phyloP scores from a whole-genome alignment of 257 asterid species.

The Salvia miltiorrhiza region DNA sequence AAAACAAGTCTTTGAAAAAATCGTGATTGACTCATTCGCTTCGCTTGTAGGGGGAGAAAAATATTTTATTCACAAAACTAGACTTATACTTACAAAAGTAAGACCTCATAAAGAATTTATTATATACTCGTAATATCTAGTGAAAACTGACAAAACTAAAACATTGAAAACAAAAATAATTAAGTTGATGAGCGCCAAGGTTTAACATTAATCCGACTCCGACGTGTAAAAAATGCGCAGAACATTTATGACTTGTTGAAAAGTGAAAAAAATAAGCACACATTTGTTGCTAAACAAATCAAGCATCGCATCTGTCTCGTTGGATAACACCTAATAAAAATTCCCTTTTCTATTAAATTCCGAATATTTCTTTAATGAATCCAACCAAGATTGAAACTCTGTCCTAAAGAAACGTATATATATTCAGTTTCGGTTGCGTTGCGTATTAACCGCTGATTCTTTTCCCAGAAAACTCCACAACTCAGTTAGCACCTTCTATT shows the following conservation, averaged over 20 bases:
- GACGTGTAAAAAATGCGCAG: too few species aligned
- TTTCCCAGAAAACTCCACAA: not conserved
- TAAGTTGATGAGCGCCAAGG: too few species aligned
- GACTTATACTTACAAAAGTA: too few species aligned
- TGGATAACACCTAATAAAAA: constrained; percentile 1
- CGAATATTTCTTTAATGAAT: not conserved
- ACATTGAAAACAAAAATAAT: too few species aligned
- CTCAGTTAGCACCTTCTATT: constrained; percentile 1
- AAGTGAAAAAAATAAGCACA: not conserved
- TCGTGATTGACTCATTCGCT: too few species aligned
- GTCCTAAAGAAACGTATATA: constrained; percentile 7
- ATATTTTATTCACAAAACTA: too few species aligned
- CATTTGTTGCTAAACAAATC: not conserved
- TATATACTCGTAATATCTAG: too few species aligned
- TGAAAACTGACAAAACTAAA: too few species aligned
- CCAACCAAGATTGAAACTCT: not conserved
- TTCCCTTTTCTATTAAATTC: not conserved
- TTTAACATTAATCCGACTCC: too few species aligned
- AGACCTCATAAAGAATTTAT: too few species aligned
- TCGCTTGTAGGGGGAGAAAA: too few species aligned
- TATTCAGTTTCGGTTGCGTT: not conserved
- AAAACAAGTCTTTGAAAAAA: too few species aligned
- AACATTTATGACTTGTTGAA: not conserved
- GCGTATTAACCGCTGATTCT: not conserved
- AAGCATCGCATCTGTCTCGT: not conserved